Evolutionary conservation across 371 early-diverging fungal genomes (phyloP), one percentile per base, ranked within the genome.

Genomic region (Zopfochytrium polystomum): DNA sequence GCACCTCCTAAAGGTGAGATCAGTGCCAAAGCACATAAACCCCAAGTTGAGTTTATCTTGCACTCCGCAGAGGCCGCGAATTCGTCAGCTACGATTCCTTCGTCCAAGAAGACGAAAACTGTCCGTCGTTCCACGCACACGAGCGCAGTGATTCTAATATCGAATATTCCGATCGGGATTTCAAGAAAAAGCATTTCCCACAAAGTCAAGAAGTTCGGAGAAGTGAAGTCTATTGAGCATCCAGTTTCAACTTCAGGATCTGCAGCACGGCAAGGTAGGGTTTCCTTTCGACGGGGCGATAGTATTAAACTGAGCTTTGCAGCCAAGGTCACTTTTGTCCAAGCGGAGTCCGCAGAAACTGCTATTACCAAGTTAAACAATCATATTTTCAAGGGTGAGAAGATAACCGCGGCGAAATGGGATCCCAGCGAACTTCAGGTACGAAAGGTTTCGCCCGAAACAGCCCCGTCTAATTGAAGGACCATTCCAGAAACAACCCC

Each of bases 81-180:
- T 32, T 26, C 58, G 13, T 52, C 62, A 20, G 50, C 60, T 2
- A 60, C 60, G 27, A 69, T 68, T 13, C 79, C 78, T 4, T 64
- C 79, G 34, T 81, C 78, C n/a, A 82, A 81, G 63, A 84, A 87
- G 76, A 81, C n/a, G n/a, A n/a, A n/a, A n/a, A n/a, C n/a, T n/a
- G n/a, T n/a, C n/a, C n/a, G n/a, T n/a, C n/a, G n/a, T n/a, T n/a
- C n/a, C n/a, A n/a, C n/a, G n/a, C n/a, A n/a, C n/a, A n/a, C n/a
- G n/a, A n/a, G n/a, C n/a, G n/a, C n/a, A n/a, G n/a, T n/a, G n/a
- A n/a, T n/a, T n/a, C n/a, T n/a, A n/a, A n/a, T n/a, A n/a, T n/a
- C n/a, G n/a, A n/a, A n/a, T n/a, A n/a, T n/a, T n/a, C n/a, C n/a
- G n/a, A n/a, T n/a, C n/a, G n/a, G n/a, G n/a, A n/a, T n/a, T n/a